Conservation (phyloP, 169 alveolate genomes). For the Plasmodium vivax region DNA sequence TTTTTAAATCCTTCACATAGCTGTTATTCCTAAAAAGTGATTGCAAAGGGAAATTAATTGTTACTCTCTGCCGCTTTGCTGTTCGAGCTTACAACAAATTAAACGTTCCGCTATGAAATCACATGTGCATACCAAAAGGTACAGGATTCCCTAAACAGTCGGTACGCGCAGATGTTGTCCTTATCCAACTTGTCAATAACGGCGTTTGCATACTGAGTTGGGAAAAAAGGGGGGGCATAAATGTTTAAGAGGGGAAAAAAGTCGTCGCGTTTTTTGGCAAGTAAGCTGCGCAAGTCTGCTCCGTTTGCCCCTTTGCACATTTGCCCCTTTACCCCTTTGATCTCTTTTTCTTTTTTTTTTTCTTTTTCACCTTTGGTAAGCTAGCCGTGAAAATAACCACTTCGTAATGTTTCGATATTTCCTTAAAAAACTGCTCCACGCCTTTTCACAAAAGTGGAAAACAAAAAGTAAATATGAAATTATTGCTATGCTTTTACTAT, state of each 20-base stretch:
- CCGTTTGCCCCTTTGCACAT: background rate
- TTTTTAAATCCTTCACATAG: constrained; percentile 89
- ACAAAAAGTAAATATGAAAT: background rate
- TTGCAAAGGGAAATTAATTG: background rate
- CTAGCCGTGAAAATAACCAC: constrained; percentile 89
- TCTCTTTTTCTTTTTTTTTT: background rate
- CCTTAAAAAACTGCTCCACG: constrained; percentile 83
- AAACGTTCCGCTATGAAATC: background rate
- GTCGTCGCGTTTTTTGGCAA: background rate
- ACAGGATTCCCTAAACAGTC: constrained; percentile 88
- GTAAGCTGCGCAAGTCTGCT: background rate
- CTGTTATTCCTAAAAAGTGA: constrained; percentile 78
- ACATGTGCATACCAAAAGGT: constrained; percentile 62
- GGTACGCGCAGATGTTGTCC: constrained; percentile 78
- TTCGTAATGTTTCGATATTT: constrained; percentile 82
- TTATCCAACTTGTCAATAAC: constrained; percentile 84
- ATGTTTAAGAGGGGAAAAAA: background rate
- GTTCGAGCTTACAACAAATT: background rate
- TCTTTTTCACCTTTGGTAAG: constrained; percentile 75
- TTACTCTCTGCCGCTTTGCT: background rate
- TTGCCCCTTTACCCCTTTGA: background rate
- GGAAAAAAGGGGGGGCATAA: background rate
- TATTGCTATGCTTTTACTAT: background rate
- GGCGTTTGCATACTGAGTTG: constrained; percentile 88
- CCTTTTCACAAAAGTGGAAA: constrained; percentile 75